Evolutionary conservation across 169 alveolate genomes (phyloP).

Genomic region (Plasmodium relictum): DNA sequence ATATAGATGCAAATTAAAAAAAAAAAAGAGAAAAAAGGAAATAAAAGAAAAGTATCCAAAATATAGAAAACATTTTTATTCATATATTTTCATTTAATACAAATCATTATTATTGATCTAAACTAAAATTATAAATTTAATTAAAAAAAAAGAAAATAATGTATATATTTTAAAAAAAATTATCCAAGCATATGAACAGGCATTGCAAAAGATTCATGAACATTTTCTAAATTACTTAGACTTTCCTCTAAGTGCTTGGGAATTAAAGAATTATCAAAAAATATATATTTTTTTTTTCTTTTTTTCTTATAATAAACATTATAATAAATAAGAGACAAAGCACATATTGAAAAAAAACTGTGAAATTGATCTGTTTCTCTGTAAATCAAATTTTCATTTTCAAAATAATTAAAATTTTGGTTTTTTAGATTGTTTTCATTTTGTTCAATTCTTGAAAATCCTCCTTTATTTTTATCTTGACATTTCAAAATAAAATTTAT

Average conservation of each 20-base stretch:
- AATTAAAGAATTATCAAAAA: conserved; percentile 14
- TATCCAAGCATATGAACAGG: conserved; percentile 9
- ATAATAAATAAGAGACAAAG: conserved; percentile 62
- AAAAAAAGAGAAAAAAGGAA: no score
- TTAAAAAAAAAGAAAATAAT: no score
- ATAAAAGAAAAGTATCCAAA: neutral
- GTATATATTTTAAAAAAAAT: conserved; percentile 1
- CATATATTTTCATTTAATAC: neutral
- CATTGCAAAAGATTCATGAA: conserved; percentile 59
- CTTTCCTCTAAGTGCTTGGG: conserved; percentile 22
- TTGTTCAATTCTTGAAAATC: conserved; percentile 54
- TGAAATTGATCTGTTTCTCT: conserved; percentile 58
- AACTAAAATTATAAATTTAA: neutral
- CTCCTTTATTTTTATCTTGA: conserved; percentile 59
- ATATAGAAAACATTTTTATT: neutral
- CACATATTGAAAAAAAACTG: conserved; percentile 48
- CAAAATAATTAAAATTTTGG: conserved; percentile 30
- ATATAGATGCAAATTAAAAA: no score
- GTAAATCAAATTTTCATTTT: conserved; percentile 7
- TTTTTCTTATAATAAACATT: conserved; percentile 38
- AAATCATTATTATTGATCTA: neutral
- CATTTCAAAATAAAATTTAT: conserved; percentile 48
- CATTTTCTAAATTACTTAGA: conserved; percentile 6
- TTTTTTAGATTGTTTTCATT: conserved; percentile 10
- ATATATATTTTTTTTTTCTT: conserved; percentile 6